Percentiles rank a stretch among this genome's conserved stretches.
These are phyloP conservation scores for Groenewaldozyma sp. DNA, from an alignment of 1,139 yeast species.

Conservation along the genomic window DNA sequence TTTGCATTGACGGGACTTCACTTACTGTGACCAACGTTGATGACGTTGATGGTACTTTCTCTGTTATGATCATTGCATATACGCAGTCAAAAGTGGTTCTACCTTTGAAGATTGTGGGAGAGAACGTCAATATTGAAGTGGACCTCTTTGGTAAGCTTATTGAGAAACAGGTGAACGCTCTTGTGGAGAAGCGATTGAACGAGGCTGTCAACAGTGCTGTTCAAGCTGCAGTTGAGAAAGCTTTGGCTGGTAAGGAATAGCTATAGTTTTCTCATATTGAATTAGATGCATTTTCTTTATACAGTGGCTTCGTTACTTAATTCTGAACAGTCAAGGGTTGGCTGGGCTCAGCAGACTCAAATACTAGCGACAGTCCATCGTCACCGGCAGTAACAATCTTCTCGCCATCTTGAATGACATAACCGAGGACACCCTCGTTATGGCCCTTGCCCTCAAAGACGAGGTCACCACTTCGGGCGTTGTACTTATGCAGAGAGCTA, in stretches of 20 bases:
- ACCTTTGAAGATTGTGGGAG: constrained; percentile 55
- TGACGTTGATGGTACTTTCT: constrained; percentile 45
- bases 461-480: constrained; percentile 72
- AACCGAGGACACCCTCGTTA: constrained; percentile 86
- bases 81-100: constrained; percentile 78
- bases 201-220: constrained; percentile 38
- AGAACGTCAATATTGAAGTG: constrained; percentile 78
- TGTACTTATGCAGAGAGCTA: constrained; percentile 82
- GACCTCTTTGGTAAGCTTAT: constrained; percentile 88
- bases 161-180: constrained; percentile 70
- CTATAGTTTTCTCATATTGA: constrained; percentile 1
- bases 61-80: constrained; percentile 85
- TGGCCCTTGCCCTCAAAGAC: constrained; percentile 81
- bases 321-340: too few species aligned
- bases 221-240: constrained; percentile 37
- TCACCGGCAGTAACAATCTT: constrained; percentile 85
- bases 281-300: constrained; percentile 2
- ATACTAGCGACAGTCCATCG: constrained; percentile 85
- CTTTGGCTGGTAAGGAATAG: not conserved
- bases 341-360: too few species aligned
- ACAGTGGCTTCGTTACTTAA: not conserved
- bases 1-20: constrained; percentile 89
- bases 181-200: constrained; percentile 37
- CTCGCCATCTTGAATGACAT: constrained; percentile 56
- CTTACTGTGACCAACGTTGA: constrained; percentile 78